Evolutionary conservation across 768 basidiomycete genomes (phyloP).

Genomic region (Calocybe cyanea): DNA sequence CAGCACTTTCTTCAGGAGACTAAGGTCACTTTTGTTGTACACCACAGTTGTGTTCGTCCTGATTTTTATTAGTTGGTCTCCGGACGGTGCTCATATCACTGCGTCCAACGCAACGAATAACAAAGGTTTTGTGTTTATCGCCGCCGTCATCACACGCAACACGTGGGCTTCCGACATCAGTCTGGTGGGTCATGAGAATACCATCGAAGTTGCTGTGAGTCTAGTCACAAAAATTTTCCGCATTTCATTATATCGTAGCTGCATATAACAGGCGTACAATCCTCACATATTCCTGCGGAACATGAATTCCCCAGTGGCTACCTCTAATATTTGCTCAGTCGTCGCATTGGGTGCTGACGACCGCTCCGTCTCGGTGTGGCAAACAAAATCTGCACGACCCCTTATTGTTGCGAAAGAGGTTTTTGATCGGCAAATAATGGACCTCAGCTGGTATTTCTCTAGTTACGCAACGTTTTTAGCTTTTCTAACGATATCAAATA

Average conservation of each 20-base stretch:
- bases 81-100: conserved; percentile 97
- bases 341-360: conserved; percentile 94
- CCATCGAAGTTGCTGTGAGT: conserved; percentile 90
- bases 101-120: conserved; percentile 97
- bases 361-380: conserved; percentile 92
- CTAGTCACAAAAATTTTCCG: background rate
- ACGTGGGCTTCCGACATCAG: conserved; percentile 91
- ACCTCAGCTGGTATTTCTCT: conserved; percentile 76
- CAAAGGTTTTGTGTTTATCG: conserved; percentile 94
- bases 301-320: conserved; percentile 58
- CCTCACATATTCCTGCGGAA: conserved; percentile 91
- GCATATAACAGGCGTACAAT: conserved; percentile 72
- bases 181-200: conserved; percentile 95
- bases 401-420: conserved; percentile 92
- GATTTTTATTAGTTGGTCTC: conserved; percentile 76
- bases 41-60: background rate
- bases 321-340: conserved; percentile 85
- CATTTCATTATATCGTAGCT: background rate
- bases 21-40: conserved; percentile 52
- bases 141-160: conserved; percentile 87
- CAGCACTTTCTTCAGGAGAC: conserved; percentile 88
- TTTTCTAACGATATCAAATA: conserved; percentile 24
- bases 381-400: conserved; percentile 88
- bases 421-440: conserved; percentile 93
- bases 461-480: conserved; percentile 19